Evolutionary conservation across 2,329 filamentous ascomycete genomes (phyloP).

Genomic region (Colletotrichum camelliae): DNA sequence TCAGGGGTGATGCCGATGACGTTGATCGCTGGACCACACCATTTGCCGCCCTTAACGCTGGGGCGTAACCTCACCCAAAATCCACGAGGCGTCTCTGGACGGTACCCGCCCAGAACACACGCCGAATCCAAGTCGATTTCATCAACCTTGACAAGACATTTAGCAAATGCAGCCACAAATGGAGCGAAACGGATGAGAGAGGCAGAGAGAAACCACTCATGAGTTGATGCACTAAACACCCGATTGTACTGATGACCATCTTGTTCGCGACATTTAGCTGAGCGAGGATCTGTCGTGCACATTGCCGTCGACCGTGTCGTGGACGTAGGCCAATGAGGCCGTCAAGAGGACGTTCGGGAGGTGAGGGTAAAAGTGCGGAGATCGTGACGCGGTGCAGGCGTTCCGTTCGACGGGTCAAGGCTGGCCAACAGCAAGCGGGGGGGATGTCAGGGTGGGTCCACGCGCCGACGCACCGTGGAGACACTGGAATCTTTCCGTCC

Average conservation of each 20-base stretch:
- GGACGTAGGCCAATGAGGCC: neutral
- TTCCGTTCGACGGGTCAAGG: neutral
- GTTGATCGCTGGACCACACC: conserved; percentile 16
- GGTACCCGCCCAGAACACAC: conserved; percentile 7
- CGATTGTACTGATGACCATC: neutral
- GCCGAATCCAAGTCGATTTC: neutral
- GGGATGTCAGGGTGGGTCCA: neutral
- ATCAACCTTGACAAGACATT: neutral
- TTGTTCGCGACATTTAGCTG: neutral
- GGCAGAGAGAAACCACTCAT: neutral
- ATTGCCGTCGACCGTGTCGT: neutral
- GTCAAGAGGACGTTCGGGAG: neutral
- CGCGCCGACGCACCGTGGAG: neutral
- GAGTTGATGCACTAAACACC: neutral
- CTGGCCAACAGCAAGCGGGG: neutral
- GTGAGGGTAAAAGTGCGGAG: conserved; percentile 20
- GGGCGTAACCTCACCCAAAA: neutral
- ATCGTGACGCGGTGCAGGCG: conserved; percentile 17
- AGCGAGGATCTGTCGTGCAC: neutral
- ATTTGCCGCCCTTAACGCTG: neutral
- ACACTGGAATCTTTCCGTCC: conserved; percentile 6
- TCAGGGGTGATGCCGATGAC: neutral
- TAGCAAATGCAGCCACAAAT: conserved; percentile 1
- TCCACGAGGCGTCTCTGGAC: neutral
- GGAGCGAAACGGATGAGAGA: neutral